Conservation (phyloP, 345 rosid genomes). For the Draba incana region DNA sequence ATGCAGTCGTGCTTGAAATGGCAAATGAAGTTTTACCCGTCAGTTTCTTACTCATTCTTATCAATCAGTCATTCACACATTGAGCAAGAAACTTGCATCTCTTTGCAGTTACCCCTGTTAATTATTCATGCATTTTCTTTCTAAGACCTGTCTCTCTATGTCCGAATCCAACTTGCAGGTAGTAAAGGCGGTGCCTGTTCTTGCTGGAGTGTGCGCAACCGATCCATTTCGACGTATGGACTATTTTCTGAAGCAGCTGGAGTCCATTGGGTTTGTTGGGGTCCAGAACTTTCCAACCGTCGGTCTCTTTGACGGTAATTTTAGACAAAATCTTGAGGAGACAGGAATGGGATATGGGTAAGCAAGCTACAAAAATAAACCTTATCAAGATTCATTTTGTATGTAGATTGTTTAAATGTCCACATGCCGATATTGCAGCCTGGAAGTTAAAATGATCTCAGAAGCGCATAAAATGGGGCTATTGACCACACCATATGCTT, state of each 20-base stretch:
- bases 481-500: conserved; percentile 92
- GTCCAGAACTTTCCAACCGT: conserved; percentile 98
- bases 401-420: neutral
- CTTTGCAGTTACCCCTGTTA: conserved; percentile 3
- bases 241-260: conserved; percentile 80
- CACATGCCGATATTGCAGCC: conserved; percentile 40
- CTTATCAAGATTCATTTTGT: conserved; percentile 16
- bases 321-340: conserved; percentile 93
- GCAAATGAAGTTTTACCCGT: conserved; percentile 95
- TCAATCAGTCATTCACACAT: neutral
- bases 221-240: conserved; percentile 94
- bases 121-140: conserved; percentile 7
- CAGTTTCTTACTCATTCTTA: conserved; percentile 39
- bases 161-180: conserved; percentile 52
- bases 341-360: conserved; percentile 99
- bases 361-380: conserved; percentile 39
- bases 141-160: conserved; percentile 1
- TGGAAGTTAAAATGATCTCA: conserved; percentile 88
- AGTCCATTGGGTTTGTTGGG: conserved; percentile 84
- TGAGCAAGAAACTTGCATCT: conserved; percentile 17
- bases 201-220: conserved; percentile 94
- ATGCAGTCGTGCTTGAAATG: conserved; percentile 86
- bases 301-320: conserved; percentile 94
- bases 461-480: conserved; percentile 89
- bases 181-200: conserved; percentile 83